Conservation (phyloP, 2,329 filamentous ascomycete genomes). For the Parasarocladium wereldwijsianum region DNA sequence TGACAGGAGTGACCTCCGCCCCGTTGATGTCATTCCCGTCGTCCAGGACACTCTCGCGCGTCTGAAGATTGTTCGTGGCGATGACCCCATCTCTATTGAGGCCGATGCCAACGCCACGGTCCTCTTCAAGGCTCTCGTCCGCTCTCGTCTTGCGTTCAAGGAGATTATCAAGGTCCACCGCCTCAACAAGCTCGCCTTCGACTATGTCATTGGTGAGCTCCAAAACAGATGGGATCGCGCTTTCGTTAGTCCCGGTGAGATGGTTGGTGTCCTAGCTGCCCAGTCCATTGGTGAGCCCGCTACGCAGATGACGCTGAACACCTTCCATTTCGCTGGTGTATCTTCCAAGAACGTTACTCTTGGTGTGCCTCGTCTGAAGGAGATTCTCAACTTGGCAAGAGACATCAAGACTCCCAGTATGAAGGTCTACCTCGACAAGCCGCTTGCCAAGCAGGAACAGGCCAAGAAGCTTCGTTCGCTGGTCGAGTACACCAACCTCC, state of each 20-base stretch:
- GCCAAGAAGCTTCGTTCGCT: conserved; percentile 76
- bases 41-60: conserved; percentile 62
- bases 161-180: conserved; percentile 75
- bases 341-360: conserved; percentile 99
- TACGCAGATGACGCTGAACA: conserved; percentile 98
- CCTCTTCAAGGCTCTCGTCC: conserved; percentile 81
- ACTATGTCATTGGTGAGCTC: conserved; percentile 81
- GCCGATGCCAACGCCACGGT: conserved; percentile 80
- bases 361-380: conserved; percentile 96
- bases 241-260: conserved; percentile 84
- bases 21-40: conserved; percentile 70
- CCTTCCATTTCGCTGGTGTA: conserved; percentile 99
- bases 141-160: conserved; percentile 85
- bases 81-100: conserved; percentile 68
- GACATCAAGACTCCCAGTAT: conserved; percentile 99
- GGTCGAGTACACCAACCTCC: conserved; percentile 88
- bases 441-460: conserved; percentile 54
- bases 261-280: conserved; percentile 94
- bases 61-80: conserved; percentile 74
- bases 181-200: conserved; percentile 81
- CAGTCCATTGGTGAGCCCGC: conserved; percentile 98
- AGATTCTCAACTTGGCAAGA: conserved; percentile 94
- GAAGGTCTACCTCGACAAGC: conserved; percentile 68
- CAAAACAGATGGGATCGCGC: conserved; percentile 78
- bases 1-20: conserved; percentile 77